phyloP scores from a whole-genome alignment of 2,329 filamentous ascomycete species.

The Cordyceps cicadae region DNA sequence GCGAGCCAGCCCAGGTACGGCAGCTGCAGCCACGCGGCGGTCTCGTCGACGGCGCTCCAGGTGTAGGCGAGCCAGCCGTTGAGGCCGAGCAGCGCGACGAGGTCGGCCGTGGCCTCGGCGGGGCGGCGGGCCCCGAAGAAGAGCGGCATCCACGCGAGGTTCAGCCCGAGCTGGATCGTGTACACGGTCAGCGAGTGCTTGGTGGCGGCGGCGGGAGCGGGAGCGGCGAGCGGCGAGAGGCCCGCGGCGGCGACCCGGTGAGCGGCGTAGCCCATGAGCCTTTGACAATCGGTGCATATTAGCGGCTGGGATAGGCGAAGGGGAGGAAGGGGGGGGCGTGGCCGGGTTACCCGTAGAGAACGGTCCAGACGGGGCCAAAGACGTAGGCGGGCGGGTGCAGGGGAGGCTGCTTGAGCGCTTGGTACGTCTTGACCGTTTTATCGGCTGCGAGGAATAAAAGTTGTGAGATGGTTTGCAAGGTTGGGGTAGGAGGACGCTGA shows the following conservation, averaged over 20 bases:
- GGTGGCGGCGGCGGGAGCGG: slow-evolving; percentile 48
- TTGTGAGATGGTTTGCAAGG: not conserved
- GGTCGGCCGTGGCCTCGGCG: slow-evolving; percentile 65
- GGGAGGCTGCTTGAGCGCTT: slow-evolving; percentile 58
- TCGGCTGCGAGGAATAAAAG: slow-evolving; percentile 32
- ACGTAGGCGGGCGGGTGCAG: slow-evolving; percentile 51
- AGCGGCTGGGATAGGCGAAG: not conserved
- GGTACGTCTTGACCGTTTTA: slow-evolving; percentile 54
- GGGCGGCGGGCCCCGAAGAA: slow-evolving; percentile 77
- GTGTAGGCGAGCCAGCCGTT: slow-evolving; percentile 67
- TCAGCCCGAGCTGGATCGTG: slow-evolving; percentile 75
- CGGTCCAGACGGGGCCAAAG: slow-evolving; percentile 59
- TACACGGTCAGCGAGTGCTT: slow-evolving; percentile 71
- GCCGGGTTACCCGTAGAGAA: slow-evolving; percentile 60
- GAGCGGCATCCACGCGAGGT: slow-evolving; percentile 84
- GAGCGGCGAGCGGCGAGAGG: slow-evolving; percentile 46
- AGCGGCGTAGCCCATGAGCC: slow-evolving; percentile 79
- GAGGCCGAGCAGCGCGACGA: slow-evolving; percentile 61
- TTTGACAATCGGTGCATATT: slow-evolving; percentile 14
- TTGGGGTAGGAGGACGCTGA: not conserved
- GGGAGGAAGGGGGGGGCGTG: slow-evolving; percentile 8
- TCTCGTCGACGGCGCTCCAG: slow-evolving; percentile 66
- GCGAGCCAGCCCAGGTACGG: slow-evolving; percentile 82
- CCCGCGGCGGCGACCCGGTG: slow-evolving; percentile 65
- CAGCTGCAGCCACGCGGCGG: slow-evolving; percentile 64